phyloP scores from a whole-genome alignment of 108 stramenopile species.

The Fragilariopsis cylindrus region DNA sequence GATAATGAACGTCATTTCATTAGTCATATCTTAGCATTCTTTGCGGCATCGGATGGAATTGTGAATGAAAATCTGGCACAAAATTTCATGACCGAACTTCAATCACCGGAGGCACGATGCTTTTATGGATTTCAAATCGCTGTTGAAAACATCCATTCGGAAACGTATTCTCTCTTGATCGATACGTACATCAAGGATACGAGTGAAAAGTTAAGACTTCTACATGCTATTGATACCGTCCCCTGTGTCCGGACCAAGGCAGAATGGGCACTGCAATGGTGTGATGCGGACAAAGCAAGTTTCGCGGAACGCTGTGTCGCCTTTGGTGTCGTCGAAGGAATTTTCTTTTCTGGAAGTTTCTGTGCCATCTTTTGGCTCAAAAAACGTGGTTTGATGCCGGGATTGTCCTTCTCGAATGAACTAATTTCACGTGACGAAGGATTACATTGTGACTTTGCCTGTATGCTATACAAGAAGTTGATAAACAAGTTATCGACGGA shows the following conservation, averaged over 20 bases:
- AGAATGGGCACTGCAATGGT: conserved; percentile 81
- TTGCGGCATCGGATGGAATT: conserved; percentile 91
- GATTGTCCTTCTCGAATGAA: conserved; percentile 91
- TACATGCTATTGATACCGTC: conserved; percentile 69
- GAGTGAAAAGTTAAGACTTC: conserved; percentile 64
- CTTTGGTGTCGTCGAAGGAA: conserved; percentile 92
- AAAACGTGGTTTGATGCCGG: conserved; percentile 91
- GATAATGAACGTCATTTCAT: conserved; percentile 88
- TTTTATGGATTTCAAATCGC: conserved; percentile 96
- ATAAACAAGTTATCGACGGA: conserved; percentile 72
- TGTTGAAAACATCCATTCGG: conserved; percentile 91
- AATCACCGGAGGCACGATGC: conserved; percentile 85
- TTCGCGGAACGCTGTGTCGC: conserved; percentile 89
- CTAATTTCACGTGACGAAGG: conserved; percentile 93
- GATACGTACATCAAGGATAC: conserved; percentile 86
- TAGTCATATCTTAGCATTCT: conserved; percentile 84
- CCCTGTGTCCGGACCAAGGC: conserved; percentile 87
- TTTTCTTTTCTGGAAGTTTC: conserved; percentile 92
- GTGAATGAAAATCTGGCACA: conserved; percentile 88
- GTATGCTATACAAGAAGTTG: conserved; percentile 94
- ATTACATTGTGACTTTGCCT: conserved; percentile 96
- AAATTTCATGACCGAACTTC: conserved; percentile 85
- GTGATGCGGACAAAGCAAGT: conserved; percentile 55
- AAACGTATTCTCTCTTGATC: conserved; percentile 87
- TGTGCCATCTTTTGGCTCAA: conserved; percentile 92